Evolutionary conservation across 1,139 yeast species (phyloP), one percentile per base, ranked within the genome.

Genomic region (Tardiomyces digboiensis): DNA sequence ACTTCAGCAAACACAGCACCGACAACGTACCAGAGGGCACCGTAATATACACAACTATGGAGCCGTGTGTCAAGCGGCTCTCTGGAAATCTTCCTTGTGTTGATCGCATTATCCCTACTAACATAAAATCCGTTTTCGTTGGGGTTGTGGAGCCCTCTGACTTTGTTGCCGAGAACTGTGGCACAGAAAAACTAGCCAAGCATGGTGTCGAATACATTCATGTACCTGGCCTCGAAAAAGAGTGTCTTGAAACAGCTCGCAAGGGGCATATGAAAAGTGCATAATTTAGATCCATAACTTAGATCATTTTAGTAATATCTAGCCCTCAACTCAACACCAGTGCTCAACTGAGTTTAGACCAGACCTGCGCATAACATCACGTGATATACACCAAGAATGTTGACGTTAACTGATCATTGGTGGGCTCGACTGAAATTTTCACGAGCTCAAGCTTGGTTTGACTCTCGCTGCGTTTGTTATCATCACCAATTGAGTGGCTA

Each of bases 1-100:
- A 81, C 54, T 78, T 71, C 53, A 43, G 59, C 19, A 53, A 56
- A n/a, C 49, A 52, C 26, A 75, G 76, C 2, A 52, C 57, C 1
- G 29, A 47, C 3, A 68, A 67, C 3, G 71, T 87, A 1, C 97
- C 97, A 0, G 60, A 57, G 16, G 95, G 95, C 0, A 78, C 95
- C 0, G 87, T 83, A 39, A 65, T 91, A 12, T 93, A 86, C 62
- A 91, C 98, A 0, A 86, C 97, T 0, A 93, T 93, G 98, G 99
- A 93, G 57, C 99, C 99, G 0, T 93, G 99, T 60, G 81, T 95
- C 2, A 75, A 76, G 47, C 70, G 99, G 45, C 68, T 91, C 37
- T 88, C 97, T 61, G 98, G 98, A 0, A 89, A 89, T 55, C 59
- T 72, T 44, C 96, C 98, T 0, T 91, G 99, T 64, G 80, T 79